These are phyloP conservation scores for Quillaja saponaria DNA, from an alignment of 306 rosid genomes.

Conservation along the genomic window DNA sequence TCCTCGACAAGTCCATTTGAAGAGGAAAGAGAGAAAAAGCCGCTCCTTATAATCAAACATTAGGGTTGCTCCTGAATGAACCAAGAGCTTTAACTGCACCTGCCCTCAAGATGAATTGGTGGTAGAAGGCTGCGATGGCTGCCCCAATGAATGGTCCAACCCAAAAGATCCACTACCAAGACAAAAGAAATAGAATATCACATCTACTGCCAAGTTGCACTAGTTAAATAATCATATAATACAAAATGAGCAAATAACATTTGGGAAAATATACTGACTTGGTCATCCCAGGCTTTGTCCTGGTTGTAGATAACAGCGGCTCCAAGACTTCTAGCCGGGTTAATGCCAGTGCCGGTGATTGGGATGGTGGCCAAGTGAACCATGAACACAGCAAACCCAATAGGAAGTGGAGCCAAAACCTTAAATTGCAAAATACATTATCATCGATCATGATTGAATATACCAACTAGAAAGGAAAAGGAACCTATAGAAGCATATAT, in stretches of 20 bases:
- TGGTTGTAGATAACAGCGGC: constrained; percentile 71
- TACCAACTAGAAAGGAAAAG: too few species aligned
- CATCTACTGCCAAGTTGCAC: constrained; percentile 10
- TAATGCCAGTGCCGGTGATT: constrained; percentile 85
- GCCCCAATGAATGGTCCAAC: constrained; percentile 93
- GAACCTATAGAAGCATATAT: constrained; percentile 5
- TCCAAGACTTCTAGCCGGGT: constrained; percentile 95
- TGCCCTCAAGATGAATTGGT: constrained; percentile 89
- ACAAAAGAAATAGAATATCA: constrained; percentile 23
- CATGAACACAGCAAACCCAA: constrained; percentile 94
- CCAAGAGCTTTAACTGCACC: constrained; percentile 85
- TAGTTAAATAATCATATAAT: neutral
- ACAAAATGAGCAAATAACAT: neutral
- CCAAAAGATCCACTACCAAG: constrained; percentile 89
- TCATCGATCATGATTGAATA: constrained; percentile 5
- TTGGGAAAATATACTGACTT: constrained; percentile 43
- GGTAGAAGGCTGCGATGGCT: constrained; percentile 93
- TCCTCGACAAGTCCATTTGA: constrained; percentile 22
- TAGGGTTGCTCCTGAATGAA: constrained; percentile 86
- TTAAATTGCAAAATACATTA: constrained; percentile 27
- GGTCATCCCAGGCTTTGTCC: constrained; percentile 69
- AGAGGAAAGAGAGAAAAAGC: neutral
- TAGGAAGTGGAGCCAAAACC: constrained; percentile 99
- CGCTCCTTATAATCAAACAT: constrained; percentile 34
- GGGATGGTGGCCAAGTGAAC: constrained; percentile 98